Evolutionary conservation across 108 stramenopile species (phyloP).

Genomic region (Skeletonema potamos): DNA sequence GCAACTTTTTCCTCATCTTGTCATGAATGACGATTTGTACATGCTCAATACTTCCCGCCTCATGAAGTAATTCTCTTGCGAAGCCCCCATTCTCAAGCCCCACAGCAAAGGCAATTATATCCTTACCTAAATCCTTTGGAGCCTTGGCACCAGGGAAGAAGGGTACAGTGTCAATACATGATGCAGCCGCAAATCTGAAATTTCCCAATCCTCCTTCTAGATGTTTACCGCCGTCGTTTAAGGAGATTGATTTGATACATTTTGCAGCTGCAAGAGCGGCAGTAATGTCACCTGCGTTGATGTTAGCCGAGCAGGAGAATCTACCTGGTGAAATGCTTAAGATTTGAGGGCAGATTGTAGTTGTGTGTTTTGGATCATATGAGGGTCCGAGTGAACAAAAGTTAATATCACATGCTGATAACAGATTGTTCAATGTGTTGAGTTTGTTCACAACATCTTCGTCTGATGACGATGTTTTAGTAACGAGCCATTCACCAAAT

Average conservation of each 20-base stretch:
- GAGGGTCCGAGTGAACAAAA: constrained; percentile 83
- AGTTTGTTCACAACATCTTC: neutral
- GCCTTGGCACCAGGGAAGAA: constrained; percentile 83
- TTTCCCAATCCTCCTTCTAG: constrained; percentile 69
- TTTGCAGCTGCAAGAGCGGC: constrained; percentile 53
- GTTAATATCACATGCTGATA: constrained; percentile 47
- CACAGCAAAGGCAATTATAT: constrained; percentile 56
- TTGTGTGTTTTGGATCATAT: constrained; percentile 28
- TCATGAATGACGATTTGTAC: constrained; percentile 46
- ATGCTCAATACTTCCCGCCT: constrained; percentile 49
- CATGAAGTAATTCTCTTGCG: constrained; percentile 40
- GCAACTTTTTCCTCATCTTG: constrained; percentile 44
- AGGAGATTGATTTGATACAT: constrained; percentile 51
- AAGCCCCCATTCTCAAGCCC: constrained; percentile 84
- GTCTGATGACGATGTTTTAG: neutral
- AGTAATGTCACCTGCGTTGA: constrained; percentile 42
- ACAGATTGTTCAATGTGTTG: constrained; percentile 35
- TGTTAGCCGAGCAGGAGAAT: constrained; percentile 66
- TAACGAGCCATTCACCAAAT: constrained; percentile 74
- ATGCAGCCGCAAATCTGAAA: constrained; percentile 75
- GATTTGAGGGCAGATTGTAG: constrained; percentile 42
- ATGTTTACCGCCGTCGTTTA: constrained; percentile 19
- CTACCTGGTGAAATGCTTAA: constrained; percentile 40
- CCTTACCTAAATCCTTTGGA: constrained; percentile 1
- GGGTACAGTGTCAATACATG: constrained; percentile 56